phyloP scores from a whole-genome alignment of 805 yeast species.

The Candida odintsovae region DNA sequence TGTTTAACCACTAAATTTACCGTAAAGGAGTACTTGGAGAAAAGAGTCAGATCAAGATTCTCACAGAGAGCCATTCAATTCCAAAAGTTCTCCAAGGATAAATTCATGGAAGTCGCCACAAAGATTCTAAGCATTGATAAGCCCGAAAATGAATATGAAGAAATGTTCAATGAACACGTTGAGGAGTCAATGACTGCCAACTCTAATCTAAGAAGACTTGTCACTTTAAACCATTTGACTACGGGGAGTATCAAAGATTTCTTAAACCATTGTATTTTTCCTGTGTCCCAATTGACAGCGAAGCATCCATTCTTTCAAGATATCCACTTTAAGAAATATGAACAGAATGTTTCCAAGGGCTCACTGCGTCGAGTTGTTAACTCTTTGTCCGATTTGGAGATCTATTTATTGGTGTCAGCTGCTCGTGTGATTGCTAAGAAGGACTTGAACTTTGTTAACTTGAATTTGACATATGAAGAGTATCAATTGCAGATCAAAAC shows the following conservation, averaged over 20 bases:
- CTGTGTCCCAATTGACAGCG: constrained; percentile 30
- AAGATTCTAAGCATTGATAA: constrained; percentile 31
- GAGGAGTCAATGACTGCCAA: constrained; percentile 21
- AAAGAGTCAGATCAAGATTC: constrained; percentile 85
- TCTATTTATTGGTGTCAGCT: constrained; percentile 64
- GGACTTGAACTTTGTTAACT: constrained; percentile 57
- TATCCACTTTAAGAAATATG: constrained; percentile 22
- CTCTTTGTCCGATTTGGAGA: constrained; percentile 64
- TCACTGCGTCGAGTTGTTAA: constrained; percentile 22
- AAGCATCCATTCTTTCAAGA: constrained; percentile 24
- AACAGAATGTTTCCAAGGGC: constrained; percentile 23
- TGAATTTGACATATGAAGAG: constrained; percentile 74
- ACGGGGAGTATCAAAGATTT: constrained; percentile 51
- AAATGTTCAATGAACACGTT: constrained; percentile 42
- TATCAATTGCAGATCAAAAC: constrained; percentile 50
- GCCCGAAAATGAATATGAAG: constrained; percentile 23
- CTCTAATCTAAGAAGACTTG: constrained; percentile 29
- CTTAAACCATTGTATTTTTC: constrained; percentile 36
- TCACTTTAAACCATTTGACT: constrained; percentile 49
- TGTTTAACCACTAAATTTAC: constrained; percentile 76
- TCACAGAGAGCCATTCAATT: constrained; percentile 70
- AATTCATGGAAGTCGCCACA: constrained; percentile 44
- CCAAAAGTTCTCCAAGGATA: constrained; percentile 39
- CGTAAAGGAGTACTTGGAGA: constrained; percentile 77
- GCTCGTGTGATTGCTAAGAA: constrained; percentile 63